Conservation (phyloP, 441 rosid species). For the Croton laevigatus region DNA sequence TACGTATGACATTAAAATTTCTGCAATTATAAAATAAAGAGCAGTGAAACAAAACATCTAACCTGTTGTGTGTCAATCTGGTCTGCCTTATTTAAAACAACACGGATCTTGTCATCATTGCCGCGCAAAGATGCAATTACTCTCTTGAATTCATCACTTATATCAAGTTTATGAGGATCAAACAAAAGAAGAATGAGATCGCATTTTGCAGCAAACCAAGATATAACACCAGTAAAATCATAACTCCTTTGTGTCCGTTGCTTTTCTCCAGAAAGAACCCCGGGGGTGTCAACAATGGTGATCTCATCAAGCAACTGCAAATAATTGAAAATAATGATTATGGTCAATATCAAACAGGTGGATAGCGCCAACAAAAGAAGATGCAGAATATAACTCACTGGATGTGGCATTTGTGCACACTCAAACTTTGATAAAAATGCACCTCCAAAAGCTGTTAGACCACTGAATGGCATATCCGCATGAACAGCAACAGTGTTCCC, state of each 20-base stretch:
- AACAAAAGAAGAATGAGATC: constrained; percentile 86
- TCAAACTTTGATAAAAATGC: constrained; percentile 94
- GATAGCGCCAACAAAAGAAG: background rate
- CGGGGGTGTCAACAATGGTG: constrained; percentile 88
- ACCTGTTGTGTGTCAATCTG: constrained; percentile 95
- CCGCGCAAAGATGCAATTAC: constrained; percentile 84
- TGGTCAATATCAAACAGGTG: constrained; percentile 6
- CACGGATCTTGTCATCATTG: constrained; percentile 91
- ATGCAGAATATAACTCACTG: constrained; percentile 44
- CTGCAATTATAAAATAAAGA: background rate
- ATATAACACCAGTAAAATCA: constrained; percentile 88
- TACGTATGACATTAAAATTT: background rate
- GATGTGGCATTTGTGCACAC: constrained; percentile 97
- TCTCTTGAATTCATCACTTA: constrained; percentile 93
- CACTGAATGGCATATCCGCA: constrained; percentile 95
- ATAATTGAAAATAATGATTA: constrained; percentile 16
- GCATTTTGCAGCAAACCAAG: constrained; percentile 96
- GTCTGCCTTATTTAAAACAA: constrained; percentile 89
- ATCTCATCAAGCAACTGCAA: constrained; percentile 78
- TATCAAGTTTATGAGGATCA: constrained; percentile 91
- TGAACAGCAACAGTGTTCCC: constrained; percentile 96
- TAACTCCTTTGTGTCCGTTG: constrained; percentile 83
- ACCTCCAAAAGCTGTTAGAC: constrained; percentile 83
- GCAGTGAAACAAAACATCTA: constrained; percentile 8
- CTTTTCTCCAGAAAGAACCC: constrained; percentile 91